A percentile compares a stretch with the other conserved stretches of the same genome.
These are phyloP conservation scores for Pinus tabuliformis DNA, from an alignment of 75 land plant species.

Conservation along the genomic window DNA sequence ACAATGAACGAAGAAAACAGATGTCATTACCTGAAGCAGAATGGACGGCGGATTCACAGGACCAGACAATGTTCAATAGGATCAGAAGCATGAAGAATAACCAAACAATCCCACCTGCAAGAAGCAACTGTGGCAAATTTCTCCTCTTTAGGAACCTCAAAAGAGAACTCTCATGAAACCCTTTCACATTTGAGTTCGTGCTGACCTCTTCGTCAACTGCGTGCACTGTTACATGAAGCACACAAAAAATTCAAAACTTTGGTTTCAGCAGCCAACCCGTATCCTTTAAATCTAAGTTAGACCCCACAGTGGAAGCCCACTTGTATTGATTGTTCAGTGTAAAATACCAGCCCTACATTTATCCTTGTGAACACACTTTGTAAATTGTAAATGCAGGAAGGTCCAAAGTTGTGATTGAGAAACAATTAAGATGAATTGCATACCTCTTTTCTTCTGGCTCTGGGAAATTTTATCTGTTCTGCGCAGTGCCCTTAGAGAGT, in stretches of 20 bases:
- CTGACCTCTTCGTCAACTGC: slow-evolving; percentile 26
- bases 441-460: slow-evolving; percentile 14
- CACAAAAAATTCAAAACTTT: neutral
- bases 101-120: slow-evolving; percentile 53
- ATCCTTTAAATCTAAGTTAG: neutral
- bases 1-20: neutral
- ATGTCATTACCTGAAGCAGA: slow-evolving; percentile 41
- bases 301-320: neutral
- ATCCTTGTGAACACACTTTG: neutral
- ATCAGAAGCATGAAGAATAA: slow-evolving; percentile 48
- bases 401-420: neutral
- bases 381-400: too few species aligned
- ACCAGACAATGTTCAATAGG: slow-evolving; percentile 51
- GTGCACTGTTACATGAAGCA: neutral
- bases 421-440: neutral
- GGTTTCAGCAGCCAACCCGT: neutral
- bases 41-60: slow-evolving; percentile 53
- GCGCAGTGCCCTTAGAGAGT: slow-evolving; percentile 23
- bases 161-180: slow-evolving; percentile 21
- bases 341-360: neutral
- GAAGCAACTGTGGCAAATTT: slow-evolving; percentile 43
- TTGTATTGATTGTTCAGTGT: neutral
- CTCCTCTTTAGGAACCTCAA: slow-evolving; percentile 45
- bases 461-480: slow-evolving; percentile 24
- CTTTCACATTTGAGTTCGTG: slow-evolving; percentile 8